phyloP scores from a whole-genome alignment of 2,329 filamentous ascomycete genomes.

The Diaporthe amygdali region DNA sequence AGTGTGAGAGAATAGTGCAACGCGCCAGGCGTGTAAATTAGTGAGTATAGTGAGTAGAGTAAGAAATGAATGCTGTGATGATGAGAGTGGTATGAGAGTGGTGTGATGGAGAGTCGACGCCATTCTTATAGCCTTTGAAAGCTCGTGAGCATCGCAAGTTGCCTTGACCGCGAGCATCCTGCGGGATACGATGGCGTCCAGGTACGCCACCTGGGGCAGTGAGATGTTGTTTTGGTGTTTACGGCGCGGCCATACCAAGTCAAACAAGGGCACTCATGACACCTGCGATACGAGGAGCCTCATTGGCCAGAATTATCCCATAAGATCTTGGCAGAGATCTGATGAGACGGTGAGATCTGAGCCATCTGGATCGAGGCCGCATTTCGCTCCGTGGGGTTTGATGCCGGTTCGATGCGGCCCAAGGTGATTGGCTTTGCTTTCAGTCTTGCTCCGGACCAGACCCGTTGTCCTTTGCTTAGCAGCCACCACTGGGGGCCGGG shows the following conservation, averaged over 20 bases:
- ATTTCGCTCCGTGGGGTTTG: neutral
- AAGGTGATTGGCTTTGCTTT: neutral
- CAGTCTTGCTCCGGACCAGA: neutral
- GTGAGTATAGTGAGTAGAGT: neutral
- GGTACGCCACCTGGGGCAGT: neutral
- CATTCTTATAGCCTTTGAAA: neutral
- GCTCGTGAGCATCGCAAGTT: neutral
- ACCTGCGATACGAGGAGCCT: neutral
- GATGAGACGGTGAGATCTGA: neutral
- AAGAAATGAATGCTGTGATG: conserved; percentile 8
- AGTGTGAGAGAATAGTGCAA: conserved; percentile 2
- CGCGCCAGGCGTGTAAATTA: conserved; percentile 13
- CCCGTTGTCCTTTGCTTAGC: neutral
- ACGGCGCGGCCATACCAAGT: conserved; percentile 3
- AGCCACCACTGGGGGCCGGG: neutral
- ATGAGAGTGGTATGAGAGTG: conserved; percentile 2
- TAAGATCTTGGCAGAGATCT: neutral
- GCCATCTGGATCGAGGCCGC: neutral
- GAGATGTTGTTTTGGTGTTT: neutral
- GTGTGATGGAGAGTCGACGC: neutral
- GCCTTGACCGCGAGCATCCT: neutral
- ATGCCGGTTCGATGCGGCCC: neutral
- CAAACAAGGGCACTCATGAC: neutral
- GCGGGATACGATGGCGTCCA: neutral
- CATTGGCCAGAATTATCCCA: too few relatives aligned